Evolutionary conservation across 306 rosid species (phyloP), one percentile per base, ranked within the genome.

Genomic region (Lagenaria siceraria): DNA sequence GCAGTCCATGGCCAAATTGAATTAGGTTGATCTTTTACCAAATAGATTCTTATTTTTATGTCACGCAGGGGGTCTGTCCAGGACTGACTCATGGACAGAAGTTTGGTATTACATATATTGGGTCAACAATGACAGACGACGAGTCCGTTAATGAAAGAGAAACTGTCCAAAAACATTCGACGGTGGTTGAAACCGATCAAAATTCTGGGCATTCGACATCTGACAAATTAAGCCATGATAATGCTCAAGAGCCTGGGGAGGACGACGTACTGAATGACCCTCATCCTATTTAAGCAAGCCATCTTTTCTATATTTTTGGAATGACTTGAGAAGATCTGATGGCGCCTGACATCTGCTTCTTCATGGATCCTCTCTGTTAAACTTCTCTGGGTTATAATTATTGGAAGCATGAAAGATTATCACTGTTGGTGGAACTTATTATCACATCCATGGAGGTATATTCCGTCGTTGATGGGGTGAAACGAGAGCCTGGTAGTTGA

Each of bases 41-140:
- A 21, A 22, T 43, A 43, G 35, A 69, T 22, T 69, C 55, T 69
- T 69, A 43, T 69, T 43, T 10, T 22, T 42, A 6, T 69, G 56
- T 69, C 74, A 25, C 84, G 81, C 92, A 95, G 97, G 97, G 98
- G 54, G 66, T 85, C 84, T 95, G 97, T 88, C 97, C 92, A 31
- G 96, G 96, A 81, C 87, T 92, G 60, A 79, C 80, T 76, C 96
- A 89, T 81, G 97, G 92, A 29, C 93, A 92, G 80, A 92, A 86
- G 84, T 89, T 78, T 73, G 92, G 96, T 46, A 82, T 95, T 79
- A 82, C 78, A 36, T 92, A 84, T 59, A 49, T 78, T 64, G 78
- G 68, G 72, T 61, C 95, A 31, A 66, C 79, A 22, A 83, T 80
- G 58, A 80, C 49, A 75, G 80, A 68, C 59, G 70, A 82, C 46